Evolutionary conservation across 495 filamentous ascomycete genomes (phyloP).

Genomic region (Penicillium parvum): DNA sequence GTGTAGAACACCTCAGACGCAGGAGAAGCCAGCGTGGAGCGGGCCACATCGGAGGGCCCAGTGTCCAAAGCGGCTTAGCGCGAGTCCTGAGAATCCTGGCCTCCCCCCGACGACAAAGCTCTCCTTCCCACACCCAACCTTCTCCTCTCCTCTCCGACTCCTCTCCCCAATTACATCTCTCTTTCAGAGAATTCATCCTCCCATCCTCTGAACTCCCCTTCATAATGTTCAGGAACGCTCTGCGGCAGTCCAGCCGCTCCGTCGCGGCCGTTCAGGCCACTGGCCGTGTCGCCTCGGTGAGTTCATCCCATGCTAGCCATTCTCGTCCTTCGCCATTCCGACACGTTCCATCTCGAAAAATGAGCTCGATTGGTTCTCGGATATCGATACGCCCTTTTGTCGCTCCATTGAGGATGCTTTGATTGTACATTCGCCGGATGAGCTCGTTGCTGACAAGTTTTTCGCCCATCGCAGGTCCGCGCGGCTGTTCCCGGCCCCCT

Average conservation of each 20-base stretch:
- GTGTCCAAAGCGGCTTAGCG: constrained; percentile 45
- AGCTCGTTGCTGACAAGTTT: constrained; percentile 42
- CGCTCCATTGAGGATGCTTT: constrained; percentile 22
- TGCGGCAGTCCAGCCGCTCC: constrained; percentile 90
- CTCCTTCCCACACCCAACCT: constrained; percentile 49
- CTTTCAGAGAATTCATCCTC: constrained; percentile 46
- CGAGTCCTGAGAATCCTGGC: constrained; percentile 43
- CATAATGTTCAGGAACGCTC: constrained; percentile 96
- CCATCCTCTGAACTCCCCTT: constrained; percentile 48
- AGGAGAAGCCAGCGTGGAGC: constrained; percentile 21
- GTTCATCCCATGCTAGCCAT: constrained; percentile 50
- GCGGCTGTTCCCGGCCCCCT: constrained; percentile 73
- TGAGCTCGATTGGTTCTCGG: constrained; percentile 37
- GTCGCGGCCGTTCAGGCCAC: constrained; percentile 88
- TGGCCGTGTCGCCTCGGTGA: constrained; percentile 87
- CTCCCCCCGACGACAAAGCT: constrained; percentile 53
- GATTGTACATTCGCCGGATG: constrained; percentile 28
- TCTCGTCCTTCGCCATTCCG: constrained; percentile 27
- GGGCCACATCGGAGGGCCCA: constrained; percentile 47
- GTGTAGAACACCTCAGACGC: background rate
- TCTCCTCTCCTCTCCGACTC: constrained; percentile 41
- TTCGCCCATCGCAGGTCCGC: constrained; percentile 62
- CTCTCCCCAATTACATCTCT: constrained; percentile 49
- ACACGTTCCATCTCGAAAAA: constrained; percentile 36
- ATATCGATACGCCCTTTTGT: constrained; percentile 25